Evolutionary conservation across 192 early-diverging fungal genomes (phyloP), one percentile per base, ranked within the genome.

Genomic region (Backusella mclennaniae): DNA sequence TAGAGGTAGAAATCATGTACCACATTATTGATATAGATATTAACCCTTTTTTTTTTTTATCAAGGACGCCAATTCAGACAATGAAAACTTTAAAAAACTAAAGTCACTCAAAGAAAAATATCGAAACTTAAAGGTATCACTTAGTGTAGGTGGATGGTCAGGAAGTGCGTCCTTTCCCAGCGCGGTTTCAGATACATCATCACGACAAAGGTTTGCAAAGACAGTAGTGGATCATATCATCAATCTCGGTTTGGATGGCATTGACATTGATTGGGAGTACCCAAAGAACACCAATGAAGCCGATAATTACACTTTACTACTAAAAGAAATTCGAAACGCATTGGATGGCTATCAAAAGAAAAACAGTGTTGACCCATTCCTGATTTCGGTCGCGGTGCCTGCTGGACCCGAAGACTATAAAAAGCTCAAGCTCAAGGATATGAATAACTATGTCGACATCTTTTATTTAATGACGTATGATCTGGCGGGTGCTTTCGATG

Each of bases 391-490:
- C 23, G 93, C 94, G 19, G 87, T 92, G 59, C 88, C 91, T 4
- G 88, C 89, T 21, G 88, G 88, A 2, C 86, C 84, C 39, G 80
- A 83, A 0, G 83, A 89, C 12, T 93, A 93, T 77, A 84, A 86
- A 33, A 86, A 89, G 14, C 73, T 92, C 66, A 76, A 87, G 26
- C 83, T 95, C 38, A 79, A 74, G 12, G 87, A 87, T 56, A 92
- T 93, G 85, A 85, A 86, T 8, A 83, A 85, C 26, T 89, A 89
- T 35, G 85, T 93, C 46, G 91, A 95, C 80, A 73, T 84, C 31
- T 93, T 98, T 85, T 94, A 96, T 77, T 77, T 98, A 59, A 99
- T 99, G 98, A 88, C 95, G 6, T 98, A 98, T 82, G 94, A 95
- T 79, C 88, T 90, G 38, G 80, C 87, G 0, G 91, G 91, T 2